A percentile compares a stretch with the other conserved stretches of the same genome.
These are phyloP conservation scores for Exophiala bonariae DNA, from an alignment of 2,329 filamentous ascomycete species.

Conservation along the genomic window DNA sequence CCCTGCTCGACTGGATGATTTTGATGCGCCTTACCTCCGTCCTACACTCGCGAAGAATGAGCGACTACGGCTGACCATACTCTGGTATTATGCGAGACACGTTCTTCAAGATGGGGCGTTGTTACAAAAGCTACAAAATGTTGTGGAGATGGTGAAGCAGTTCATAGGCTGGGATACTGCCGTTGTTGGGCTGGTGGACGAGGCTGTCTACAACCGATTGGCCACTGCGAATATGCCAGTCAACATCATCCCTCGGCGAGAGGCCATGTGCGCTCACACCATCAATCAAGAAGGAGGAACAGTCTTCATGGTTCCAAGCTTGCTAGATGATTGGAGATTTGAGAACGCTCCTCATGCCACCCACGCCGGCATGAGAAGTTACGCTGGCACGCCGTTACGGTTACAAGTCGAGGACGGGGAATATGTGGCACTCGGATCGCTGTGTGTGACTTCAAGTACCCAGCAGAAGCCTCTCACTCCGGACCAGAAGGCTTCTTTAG, in stretches of 20 bases:
- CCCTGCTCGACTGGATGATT: slow-evolving; percentile 16
- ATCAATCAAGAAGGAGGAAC: slow-evolving; percentile 38
- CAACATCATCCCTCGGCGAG: slow-evolving; percentile 45
- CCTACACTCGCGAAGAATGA: slow-evolving; percentile 39
- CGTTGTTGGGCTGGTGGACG: slow-evolving; percentile 47
- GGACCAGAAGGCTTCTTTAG: no score
- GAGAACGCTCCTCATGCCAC: slow-evolving; percentile 42
- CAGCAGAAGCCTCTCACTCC: no score
- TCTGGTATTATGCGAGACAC: slow-evolving; percentile 48
- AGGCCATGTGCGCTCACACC: slow-evolving; percentile 48
- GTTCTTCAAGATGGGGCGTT: slow-evolving; percentile 43
- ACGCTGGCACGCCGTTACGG: no score
- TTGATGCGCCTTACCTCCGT: slow-evolving; percentile 34
- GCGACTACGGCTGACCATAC: slow-evolving; percentile 37
- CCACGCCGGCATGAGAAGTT: slow-evolving; percentile 40
- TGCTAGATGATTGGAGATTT: slow-evolving; percentile 48
- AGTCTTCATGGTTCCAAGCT: slow-evolving; percentile 44
- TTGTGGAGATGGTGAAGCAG: slow-evolving; percentile 42
- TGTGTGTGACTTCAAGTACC: no score
- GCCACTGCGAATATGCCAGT: slow-evolving; percentile 44
- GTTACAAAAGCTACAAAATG: slow-evolving; percentile 43
- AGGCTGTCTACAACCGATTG: slow-evolving; percentile 45
- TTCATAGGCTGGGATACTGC: slow-evolving; percentile 48
- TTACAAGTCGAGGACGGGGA: no score
- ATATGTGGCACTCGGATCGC: no score